A percentile compares a stretch with the other conserved stretches of the same genome.
These are phyloP conservation scores for Penicillium malachiteum DNA, from an alignment of 495 filamentous ascomycete species.

Conservation along the genomic window DNA sequence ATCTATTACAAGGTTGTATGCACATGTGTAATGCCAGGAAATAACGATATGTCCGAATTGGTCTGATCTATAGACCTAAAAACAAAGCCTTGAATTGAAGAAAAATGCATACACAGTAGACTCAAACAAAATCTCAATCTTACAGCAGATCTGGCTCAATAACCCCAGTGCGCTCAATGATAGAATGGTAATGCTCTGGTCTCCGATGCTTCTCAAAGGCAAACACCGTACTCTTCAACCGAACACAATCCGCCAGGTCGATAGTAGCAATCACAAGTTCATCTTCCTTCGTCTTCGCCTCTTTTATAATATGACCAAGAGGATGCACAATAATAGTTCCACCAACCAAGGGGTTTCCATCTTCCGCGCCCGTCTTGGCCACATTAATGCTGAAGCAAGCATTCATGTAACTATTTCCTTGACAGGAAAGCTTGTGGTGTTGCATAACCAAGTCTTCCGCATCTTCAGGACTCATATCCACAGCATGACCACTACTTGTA, in stretches of 20 bases:
- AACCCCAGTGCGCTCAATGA: constrained; percentile 41
- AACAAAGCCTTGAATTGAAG: too few species aligned
- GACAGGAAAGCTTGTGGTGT: constrained; percentile 46
- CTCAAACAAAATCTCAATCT: neutral
- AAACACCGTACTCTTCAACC: constrained; percentile 46
- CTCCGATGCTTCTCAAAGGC: constrained; percentile 47
- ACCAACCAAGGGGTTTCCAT: constrained; percentile 47
- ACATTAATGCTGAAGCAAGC: constrained; percentile 45
- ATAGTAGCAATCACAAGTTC: constrained; percentile 48
- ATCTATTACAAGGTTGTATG: too few species aligned
- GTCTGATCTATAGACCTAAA: too few species aligned
- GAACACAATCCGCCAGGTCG: constrained; percentile 42
- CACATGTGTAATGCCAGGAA: too few species aligned
- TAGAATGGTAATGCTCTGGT: constrained; percentile 44
- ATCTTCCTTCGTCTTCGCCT: constrained; percentile 41
- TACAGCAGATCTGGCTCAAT: constrained; percentile 36
- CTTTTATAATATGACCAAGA: constrained; percentile 47
- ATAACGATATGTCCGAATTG: too few species aligned
- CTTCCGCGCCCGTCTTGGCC: constrained; percentile 45
- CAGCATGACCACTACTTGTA: constrained; percentile 40
- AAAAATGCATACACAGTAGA: too few species aligned
- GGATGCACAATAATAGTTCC: constrained; percentile 50
- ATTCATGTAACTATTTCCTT: constrained; percentile 49
- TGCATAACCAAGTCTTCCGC: constrained; percentile 43
- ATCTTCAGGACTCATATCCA: constrained; percentile 36